A percentile compares a stretch with the other conserved stretches of the same genome.
These are phyloP conservation scores for Cyberlindnera meyerae DNA, from an alignment of 805 yeast genomes.

Conservation along the genomic window DNA sequence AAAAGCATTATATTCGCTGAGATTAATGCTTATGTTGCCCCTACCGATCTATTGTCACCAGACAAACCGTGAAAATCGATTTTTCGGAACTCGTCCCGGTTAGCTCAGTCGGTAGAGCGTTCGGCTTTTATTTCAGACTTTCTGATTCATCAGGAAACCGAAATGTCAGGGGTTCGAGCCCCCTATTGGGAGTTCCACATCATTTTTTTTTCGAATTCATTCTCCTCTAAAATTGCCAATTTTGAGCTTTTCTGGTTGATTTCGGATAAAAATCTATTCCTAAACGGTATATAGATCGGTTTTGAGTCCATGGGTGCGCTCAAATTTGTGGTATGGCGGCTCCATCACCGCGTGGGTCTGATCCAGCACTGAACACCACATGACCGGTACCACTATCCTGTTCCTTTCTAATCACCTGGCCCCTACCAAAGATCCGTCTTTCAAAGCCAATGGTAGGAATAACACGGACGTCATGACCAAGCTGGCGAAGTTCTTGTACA, in stretches of 20 bases:
- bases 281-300: no score
- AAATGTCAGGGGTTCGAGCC: constrained; percentile 30
- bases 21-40: no score
- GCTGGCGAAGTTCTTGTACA: constrained; percentile 37
- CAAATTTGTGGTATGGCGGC: constrained; percentile 43
- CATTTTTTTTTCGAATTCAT: no score
- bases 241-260: not conserved
- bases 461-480: constrained; percentile 56
- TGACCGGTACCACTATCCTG: constrained; percentile 31
- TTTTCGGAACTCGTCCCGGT: constrained; percentile 27
- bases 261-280: not conserved
- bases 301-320: no score
- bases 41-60: not conserved
- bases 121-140: constrained; percentile 23
- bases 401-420: constrained; percentile 61
- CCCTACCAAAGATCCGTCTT: constrained; percentile 56
- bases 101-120: constrained; percentile 30
- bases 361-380: constrained; percentile 61
- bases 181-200: constrained; percentile 28
- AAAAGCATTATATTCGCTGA: no score
- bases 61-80: not conserved
- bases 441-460: constrained; percentile 37
- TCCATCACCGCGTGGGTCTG: constrained; percentile 84
- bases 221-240: no score
- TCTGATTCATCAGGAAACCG: constrained; percentile 19